phyloP scores from a whole-genome alignment of 768 basidiomycete genomes.

The Podaxis sp. region DNA sequence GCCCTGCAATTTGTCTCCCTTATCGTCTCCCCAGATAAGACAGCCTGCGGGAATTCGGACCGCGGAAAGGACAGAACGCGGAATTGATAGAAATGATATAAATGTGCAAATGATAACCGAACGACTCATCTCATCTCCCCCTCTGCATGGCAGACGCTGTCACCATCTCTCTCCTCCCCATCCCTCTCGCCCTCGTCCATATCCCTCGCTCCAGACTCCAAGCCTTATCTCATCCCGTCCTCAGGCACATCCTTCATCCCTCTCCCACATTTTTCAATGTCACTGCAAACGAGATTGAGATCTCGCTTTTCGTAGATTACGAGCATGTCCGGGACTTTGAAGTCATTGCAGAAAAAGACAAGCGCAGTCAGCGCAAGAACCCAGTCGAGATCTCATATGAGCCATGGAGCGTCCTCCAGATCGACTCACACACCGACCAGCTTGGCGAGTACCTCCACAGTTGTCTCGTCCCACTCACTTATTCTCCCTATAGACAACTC shows the following conservation, averaged over 20 bases:
- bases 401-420: slow-evolving; percentile 75
- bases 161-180: slow-evolving; percentile 70
- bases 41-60: background rate
- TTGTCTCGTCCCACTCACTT: slow-evolving; percentile 1
- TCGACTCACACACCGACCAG: slow-evolving; percentile 73
- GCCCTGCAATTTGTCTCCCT: background rate
- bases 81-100: background rate
- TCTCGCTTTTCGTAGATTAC: slow-evolving; percentile 68
- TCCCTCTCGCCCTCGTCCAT: slow-evolving; percentile 68
- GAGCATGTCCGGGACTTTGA: slow-evolving; percentile 55
- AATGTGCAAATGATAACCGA: background rate
- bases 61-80: background rate
- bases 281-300: slow-evolving; percentile 76
- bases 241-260: slow-evolving; percentile 67
- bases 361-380: slow-evolving; percentile 42
- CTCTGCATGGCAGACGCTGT: slow-evolving; percentile 16
- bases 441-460: slow-evolving; percentile 43
- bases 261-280: slow-evolving; percentile 67
- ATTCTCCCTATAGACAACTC: slow-evolving; percentile 45
- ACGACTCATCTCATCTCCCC: background rate
- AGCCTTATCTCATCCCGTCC: slow-evolving; percentile 53
- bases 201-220: slow-evolving; percentile 67
- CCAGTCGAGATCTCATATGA: slow-evolving; percentile 69
- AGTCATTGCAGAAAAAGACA: slow-evolving; percentile 53
- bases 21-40: background rate